These are phyloP conservation scores for Helianthus tuberosus DNA, from an alignment of 129 eudicot species.

Conservation along the genomic window DNA sequence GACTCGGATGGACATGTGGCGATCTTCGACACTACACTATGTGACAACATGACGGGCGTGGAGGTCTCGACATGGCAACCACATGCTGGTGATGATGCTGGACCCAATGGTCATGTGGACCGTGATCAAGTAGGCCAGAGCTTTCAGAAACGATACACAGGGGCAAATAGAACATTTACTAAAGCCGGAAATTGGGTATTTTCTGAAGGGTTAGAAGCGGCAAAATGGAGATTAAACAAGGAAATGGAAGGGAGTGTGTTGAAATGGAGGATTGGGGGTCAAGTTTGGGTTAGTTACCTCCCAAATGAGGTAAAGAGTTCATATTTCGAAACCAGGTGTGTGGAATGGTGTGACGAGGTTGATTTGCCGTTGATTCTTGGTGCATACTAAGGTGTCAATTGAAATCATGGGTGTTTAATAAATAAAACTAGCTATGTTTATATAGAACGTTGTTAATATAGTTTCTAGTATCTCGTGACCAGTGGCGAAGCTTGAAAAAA, in stretches of 20 bases:
- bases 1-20: conserved; percentile 82
- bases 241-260: conserved; percentile 98
- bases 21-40: conserved; percentile 54
- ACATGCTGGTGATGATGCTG: conserved; percentile 21
- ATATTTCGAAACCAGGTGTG: conserved; percentile 78
- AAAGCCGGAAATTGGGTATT: conserved; percentile 68
- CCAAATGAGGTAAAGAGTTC: conserved; percentile 67
- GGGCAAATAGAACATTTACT: conserved; percentile 63
- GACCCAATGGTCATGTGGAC: conserved; percentile 6
- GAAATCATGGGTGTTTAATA: conserved; percentile 9
- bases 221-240: conserved; percentile 78
- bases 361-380: conserved; percentile 71
- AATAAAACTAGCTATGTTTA: background rate
- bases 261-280: conserved; percentile 93
- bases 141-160: conserved; percentile 56
- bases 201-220: conserved; percentile 61
- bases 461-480: background rate
- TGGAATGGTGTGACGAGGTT: conserved; percentile 93
- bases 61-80: conserved; percentile 68
- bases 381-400: conserved; percentile 10
- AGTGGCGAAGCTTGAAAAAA: too few relatives aligned
- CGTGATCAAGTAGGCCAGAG: conserved; percentile 28
- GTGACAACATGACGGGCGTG: conserved; percentile 65
- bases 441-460: background rate
- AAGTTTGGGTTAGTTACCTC: conserved; percentile 72